A percentile compares a stretch with the other conserved stretches of the same genome.
These are phyloP conservation scores for Picea glauca DNA, from an alignment of 75 land plant species.

Conservation along the genomic window DNA sequence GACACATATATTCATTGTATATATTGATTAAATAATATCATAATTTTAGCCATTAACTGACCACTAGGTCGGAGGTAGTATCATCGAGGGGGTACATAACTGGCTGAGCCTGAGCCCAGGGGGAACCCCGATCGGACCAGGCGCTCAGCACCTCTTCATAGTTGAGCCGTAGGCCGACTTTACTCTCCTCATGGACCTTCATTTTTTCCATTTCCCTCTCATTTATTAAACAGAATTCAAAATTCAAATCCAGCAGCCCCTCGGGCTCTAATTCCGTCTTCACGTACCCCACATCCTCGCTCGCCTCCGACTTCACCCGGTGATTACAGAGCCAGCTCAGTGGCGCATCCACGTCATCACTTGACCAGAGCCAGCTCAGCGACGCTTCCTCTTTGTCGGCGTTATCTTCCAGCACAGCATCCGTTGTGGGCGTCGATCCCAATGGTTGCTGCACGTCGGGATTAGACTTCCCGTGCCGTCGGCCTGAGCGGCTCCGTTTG, in stretches of 20 bases:
- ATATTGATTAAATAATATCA: too few relatives aligned
- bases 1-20: too few relatives aligned
- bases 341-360: not conserved
- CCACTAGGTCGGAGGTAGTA: too few relatives aligned
- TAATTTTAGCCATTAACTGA: too few relatives aligned
- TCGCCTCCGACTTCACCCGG: not conserved
- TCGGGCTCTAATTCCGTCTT: not conserved
- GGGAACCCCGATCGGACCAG: slow-evolving; percentile 30
- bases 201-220: not conserved
- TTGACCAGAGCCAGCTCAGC: not conserved
- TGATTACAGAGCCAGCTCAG: slow-evolving; percentile 4
- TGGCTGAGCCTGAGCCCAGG: slow-evolving; percentile 8
- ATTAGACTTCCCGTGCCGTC: slow-evolving; percentile 5
- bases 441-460: too few relatives aligned
- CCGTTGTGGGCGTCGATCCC: too few relatives aligned
- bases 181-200: slow-evolving; percentile 17
- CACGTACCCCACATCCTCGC: not conserved
- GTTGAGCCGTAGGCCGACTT: slow-evolving; percentile 17
- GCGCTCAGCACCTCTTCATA: slow-evolving; percentile 35
- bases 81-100: too few relatives aligned
- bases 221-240: not conserved
- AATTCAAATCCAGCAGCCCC: not conserved
- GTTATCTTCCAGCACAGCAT: too few relatives aligned
- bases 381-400: too few relatives aligned
- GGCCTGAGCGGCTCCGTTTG: slow-evolving; percentile 21